Percentiles rank a stretch among this genome's conserved stretches.
Evolutionary conservation across 257 asterid species (phyloP).

Genomic region (Lycium ferocissimum): DNA sequence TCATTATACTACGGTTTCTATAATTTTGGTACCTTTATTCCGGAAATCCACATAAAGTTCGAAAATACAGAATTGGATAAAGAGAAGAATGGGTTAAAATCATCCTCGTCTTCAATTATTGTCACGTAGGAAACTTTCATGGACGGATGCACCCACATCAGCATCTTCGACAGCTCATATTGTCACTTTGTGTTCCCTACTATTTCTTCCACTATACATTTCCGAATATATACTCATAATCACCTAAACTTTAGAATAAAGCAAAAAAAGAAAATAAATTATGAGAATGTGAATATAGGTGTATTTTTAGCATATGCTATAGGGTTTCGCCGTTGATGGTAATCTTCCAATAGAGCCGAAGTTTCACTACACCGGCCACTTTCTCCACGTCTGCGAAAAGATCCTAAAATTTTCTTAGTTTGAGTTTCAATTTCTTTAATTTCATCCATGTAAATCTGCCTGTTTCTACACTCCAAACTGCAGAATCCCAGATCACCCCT

Average conservation of each 20-base stretch:
- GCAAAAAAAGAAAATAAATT: background rate
- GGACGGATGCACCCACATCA: background rate
- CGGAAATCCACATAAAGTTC: too few relatives aligned
- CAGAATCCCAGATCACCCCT: slow-evolving; percentile 85
- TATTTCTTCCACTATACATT: background rate
- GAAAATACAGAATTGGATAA: too few relatives aligned
- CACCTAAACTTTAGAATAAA: background rate
- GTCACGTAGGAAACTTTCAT: background rate
- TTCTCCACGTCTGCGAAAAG: slow-evolving; percentile 43
- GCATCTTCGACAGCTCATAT: slow-evolving; percentile 20
- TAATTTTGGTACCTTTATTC: too few relatives aligned
- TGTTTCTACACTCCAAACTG: slow-evolving; percentile 66
- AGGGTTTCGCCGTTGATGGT: slow-evolving; percentile 41
- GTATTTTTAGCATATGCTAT: slow-evolving; percentile 34
- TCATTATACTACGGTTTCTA: too few relatives aligned
- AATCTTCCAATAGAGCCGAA: slow-evolving; percentile 41
- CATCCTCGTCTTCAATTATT: too few relatives aligned
- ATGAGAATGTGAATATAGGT: slow-evolving; percentile 45
- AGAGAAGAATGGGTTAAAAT: too few relatives aligned
- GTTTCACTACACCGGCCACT: slow-evolving; percentile 50
- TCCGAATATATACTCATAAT: background rate
- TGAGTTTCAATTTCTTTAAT: slow-evolving; percentile 55
- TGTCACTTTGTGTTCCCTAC: background rate
- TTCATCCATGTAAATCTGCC: slow-evolving; percentile 73
- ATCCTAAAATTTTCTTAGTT: slow-evolving; percentile 44